Conservation (phyloP, 192 early-diverging fungal genomes). For the Glomus cerebriforme region DNA sequence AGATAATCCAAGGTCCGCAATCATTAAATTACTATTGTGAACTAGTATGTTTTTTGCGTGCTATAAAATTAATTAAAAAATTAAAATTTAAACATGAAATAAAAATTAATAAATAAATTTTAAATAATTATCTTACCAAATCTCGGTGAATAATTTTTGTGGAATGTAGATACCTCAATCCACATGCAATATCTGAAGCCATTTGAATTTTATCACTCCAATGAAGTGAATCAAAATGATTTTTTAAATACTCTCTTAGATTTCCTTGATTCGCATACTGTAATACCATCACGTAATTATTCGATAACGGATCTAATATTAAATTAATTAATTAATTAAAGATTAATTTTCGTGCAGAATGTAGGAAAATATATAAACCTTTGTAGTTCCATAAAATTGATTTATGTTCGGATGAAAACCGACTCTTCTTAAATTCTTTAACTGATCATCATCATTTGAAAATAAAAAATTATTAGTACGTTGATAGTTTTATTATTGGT, state of each 20-base stretch:
- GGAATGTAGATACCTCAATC: not conserved
- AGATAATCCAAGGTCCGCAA: constrained; percentile 19
- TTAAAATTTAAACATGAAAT: not conserved
- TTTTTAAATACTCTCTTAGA: constrained; percentile 12
- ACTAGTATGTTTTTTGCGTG: constrained; percentile 25
- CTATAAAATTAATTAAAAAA: not conserved
- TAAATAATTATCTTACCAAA: constrained; percentile 9
- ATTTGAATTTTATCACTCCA: constrained; percentile 4
- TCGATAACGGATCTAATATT: not conserved
- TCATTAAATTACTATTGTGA: not conserved
- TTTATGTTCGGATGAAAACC: not conserved
- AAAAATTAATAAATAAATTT: not conserved
- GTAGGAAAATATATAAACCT: not conserved
- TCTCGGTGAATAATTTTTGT: constrained; percentile 13
- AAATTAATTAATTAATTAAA: not conserved
- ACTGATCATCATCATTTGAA: too few species aligned
- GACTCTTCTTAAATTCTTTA: too few species aligned
- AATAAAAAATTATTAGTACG: too few species aligned
- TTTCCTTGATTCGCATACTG: constrained; percentile 8
- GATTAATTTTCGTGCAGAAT: not conserved
- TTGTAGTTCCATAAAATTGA: not conserved
- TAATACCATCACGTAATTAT: not conserved
- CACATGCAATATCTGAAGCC: constrained; percentile 5
- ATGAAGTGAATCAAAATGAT: not conserved
- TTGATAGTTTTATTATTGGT: too few species aligned